A percentile compares a stretch with the other conserved stretches of the same genome.
These are phyloP conservation scores for Lipomyces orientalis DNA, from an alignment of 805 yeast species.

Conservation along the genomic window DNA sequence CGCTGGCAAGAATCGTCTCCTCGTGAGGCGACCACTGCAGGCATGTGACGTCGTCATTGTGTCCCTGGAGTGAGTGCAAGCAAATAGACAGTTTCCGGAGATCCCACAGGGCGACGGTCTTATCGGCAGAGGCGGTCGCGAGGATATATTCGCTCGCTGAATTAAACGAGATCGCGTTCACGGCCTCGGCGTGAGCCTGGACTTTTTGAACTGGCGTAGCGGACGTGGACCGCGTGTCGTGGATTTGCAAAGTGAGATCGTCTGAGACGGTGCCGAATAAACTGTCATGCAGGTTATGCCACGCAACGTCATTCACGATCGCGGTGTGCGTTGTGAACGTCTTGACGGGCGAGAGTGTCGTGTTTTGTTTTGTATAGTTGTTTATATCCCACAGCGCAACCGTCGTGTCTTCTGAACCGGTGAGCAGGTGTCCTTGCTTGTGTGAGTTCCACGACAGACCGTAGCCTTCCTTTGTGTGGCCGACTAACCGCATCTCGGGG, in stretches of 20 bases:
- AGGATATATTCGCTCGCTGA: conserved; percentile 59
- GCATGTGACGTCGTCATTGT: conserved; percentile 60
- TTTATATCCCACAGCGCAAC: conserved; percentile 73
- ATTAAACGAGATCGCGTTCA: conserved; percentile 72
- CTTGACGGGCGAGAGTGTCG: conserved; percentile 52
- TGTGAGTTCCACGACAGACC: conserved; percentile 70
- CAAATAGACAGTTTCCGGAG: conserved; percentile 65
- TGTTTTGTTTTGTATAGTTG: conserved; percentile 37
- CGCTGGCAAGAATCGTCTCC: conserved; percentile 61
- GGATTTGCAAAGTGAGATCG: conserved; percentile 64
- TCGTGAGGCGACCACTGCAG: conserved; percentile 59
- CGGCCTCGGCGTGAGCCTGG: conserved; percentile 62
- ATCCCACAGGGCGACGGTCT: conserved; percentile 76
- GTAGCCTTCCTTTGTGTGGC: conserved; percentile 70
- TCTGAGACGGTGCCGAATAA: conserved; percentile 76
- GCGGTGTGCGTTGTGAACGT: conserved; percentile 59
- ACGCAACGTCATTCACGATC: conserved; percentile 69
- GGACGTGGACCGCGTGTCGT: conserved; percentile 58
- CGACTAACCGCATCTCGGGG: conserved; percentile 60
- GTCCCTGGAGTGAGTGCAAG: conserved; percentile 71
- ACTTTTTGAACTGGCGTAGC: conserved; percentile 49
- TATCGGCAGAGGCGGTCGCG: conserved; percentile 81
- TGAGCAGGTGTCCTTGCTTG: conserved; percentile 52
- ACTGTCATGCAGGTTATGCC: conserved; percentile 53
- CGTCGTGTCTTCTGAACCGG: conserved; percentile 70